Evolutionary conservation across 495 filamentous ascomycete species (phyloP).

Genomic region (Hypomontagnella monticulosa): DNA sequence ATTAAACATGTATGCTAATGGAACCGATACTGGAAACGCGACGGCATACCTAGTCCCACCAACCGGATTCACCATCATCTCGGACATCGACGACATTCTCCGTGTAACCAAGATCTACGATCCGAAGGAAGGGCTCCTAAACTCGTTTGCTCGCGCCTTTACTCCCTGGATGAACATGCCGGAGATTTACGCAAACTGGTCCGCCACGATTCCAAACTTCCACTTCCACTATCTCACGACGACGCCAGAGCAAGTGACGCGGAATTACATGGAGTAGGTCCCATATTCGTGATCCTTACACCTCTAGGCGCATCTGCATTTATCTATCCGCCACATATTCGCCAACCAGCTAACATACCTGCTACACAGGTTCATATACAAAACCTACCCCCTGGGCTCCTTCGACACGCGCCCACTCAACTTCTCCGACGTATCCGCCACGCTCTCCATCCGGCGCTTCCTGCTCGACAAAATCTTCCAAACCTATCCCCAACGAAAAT

Average conservation of each 20-base stretch:
- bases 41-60: constrained; percentile 80
- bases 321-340: not conserved
- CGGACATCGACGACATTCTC: constrained; percentile 83
- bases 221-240: constrained; percentile 90
- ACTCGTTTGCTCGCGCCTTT: constrained; percentile 78
- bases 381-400: constrained; percentile 72
- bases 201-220: constrained; percentile 63
- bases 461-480: constrained; percentile 75
- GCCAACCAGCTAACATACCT: not conserved
- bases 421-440: constrained; percentile 77
- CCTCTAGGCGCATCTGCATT: not conserved
- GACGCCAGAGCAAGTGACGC: constrained; percentile 79
- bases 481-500: constrained; percentile 78
- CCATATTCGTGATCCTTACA: no score
- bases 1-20: constrained; percentile 71
- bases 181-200: constrained; percentile 75
- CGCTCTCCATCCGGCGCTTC: constrained; percentile 72
- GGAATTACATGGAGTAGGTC: constrained; percentile 73
- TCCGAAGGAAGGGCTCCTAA: constrained; percentile 75
- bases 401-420: constrained; percentile 83
- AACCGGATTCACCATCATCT: constrained; percentile 72
- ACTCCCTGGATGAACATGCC: constrained; percentile 83
- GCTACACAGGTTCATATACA: constrained; percentile 68
- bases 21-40: constrained; percentile 71
- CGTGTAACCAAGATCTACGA: constrained; percentile 85